Base-by-base conservation (phyloP, 2,329 filamentous ascomycete genomes). In the Massarina eburnea region DNA sequence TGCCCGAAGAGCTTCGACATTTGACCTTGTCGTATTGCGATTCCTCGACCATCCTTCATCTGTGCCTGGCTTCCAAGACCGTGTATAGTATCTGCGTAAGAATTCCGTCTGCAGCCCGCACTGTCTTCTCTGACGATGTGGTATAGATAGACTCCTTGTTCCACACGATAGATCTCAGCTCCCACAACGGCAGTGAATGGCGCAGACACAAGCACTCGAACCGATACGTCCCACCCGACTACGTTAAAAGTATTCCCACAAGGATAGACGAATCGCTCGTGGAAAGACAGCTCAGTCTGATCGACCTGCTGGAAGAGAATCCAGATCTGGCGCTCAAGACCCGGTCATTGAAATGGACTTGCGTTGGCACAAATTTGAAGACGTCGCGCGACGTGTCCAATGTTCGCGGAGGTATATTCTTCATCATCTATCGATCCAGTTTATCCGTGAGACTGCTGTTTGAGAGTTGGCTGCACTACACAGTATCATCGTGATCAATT, bases 31-130 rank as follows among this genome's bases (percentile, higher is more conserved):
- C 26, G 14, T 47, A 47, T 21, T 51, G 51, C 35, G 41, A 49
- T 20, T 41, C 29, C 15, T 42, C 32, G 8, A 41, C 41, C 9
- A 40, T 50, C 15, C 29, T 48, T 19, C 41, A 44, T 29, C 27
- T 50, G 2, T 46, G 50, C 34, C 43, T 49, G 10, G 22, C 47
- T 12, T 52, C 46, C n/a, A 41, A 43, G 26, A 38, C 50, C 4
- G 20, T 38, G 8, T 34, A 43, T 29, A 20, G 17, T 21, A 30
- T 47, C 34, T 53, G 43, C 19, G 39, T 49, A 39, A 40, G 47
- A 15, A 41, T 18, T 10, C 35, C 26, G 10, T 39, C 22, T 22
- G 10, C 12, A 27, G 21, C 29, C 10, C 37, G 17, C 10, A 21
- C 8, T 27, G 19, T 20, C 18, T n/a, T 30, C 33, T 36, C n/a